Evolutionary conservation across 176 grass and related monocot species (phyloP).

Genomic region (Rhynchospora tenuis): DNA sequence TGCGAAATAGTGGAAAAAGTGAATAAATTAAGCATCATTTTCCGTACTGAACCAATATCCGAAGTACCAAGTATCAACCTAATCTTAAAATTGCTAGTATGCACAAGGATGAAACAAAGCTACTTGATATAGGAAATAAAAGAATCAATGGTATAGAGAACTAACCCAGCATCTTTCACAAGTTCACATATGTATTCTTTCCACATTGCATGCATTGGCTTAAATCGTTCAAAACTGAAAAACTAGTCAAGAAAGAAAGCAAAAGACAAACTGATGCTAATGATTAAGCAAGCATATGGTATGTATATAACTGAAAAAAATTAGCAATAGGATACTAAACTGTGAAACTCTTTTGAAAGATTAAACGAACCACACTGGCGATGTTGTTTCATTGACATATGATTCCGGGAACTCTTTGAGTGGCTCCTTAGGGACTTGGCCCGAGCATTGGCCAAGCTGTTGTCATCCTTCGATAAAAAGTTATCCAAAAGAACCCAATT

Average conservation of each 20-base stretch:
- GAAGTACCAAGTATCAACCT: background rate
- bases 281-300: background rate
- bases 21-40: slow-evolving; percentile 18
- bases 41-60: background rate
- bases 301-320: background rate
- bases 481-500: slow-evolving; percentile 43
- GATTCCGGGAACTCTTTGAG: slow-evolving; percentile 33
- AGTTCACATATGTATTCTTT: slow-evolving; percentile 65
- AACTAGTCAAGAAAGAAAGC: slow-evolving; percentile 13
- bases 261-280: background rate
- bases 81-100: slow-evolving; percentile 1
- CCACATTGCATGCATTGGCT: slow-evolving; percentile 90
- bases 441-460: slow-evolving; percentile 25
- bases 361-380: slow-evolving; percentile 39
- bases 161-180: slow-evolving; percentile 38
- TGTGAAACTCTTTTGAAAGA: slow-evolving; percentile 34
- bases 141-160: slow-evolving; percentile 13
- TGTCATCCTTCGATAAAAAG: slow-evolving; percentile 26
- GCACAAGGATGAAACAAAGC: background rate
- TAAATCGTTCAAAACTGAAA: slow-evolving; percentile 75
- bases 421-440: slow-evolving; percentile 29
- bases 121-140: background rate
- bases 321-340: slow-evolving; percentile 7
- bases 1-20: background rate
- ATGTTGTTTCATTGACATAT: slow-evolving; percentile 43